A percentile compares a stretch with the other conserved stretches of the same genome.
phyloP scores from a whole-genome alignment of 2,329 filamentous ascomycete genomes.

The Epichloe gansuensis region DNA sequence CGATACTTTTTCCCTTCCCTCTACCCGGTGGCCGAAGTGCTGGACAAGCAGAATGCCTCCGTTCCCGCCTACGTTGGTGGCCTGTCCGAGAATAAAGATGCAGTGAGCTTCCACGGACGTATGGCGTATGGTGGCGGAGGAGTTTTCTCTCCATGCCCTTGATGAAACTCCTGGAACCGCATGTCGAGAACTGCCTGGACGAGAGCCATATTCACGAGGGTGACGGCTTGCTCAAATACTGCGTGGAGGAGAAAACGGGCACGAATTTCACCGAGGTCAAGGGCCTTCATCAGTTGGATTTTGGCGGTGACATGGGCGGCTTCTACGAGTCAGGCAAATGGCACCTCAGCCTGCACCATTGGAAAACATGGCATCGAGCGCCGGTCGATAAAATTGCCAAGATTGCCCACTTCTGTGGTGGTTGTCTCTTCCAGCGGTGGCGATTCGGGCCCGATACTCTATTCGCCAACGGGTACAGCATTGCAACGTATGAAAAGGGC shows the following conservation, averaged over 20 bases:
- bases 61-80: slow-evolving; percentile 42
- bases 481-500: slow-evolving; percentile 34
- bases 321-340: slow-evolving; percentile 46
- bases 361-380: slow-evolving; percentile 47
- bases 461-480: slow-evolving; percentile 48
- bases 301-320: slow-evolving; percentile 41
- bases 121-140: slow-evolving; percentile 52
- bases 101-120: slow-evolving; percentile 39
- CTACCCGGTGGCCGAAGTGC: slow-evolving; percentile 33
- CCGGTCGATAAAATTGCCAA: slow-evolving; percentile 18
- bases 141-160: slow-evolving; percentile 42
- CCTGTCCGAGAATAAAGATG: slow-evolving; percentile 42
- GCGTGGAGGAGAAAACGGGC: slow-evolving; percentile 41
- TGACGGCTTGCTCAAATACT: slow-evolving; percentile 45
- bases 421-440: slow-evolving; percentile 47
- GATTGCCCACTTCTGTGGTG: slow-evolving; percentile 34
- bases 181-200: slow-evolving; percentile 36
- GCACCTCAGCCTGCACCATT: slow-evolving; percentile 49
- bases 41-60: slow-evolving; percentile 35
- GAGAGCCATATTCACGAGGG: slow-evolving; percentile 31
- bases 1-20: slow-evolving; percentile 52
- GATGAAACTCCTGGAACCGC: slow-evolving; percentile 31
- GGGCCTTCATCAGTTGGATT: slow-evolving; percentile 45
- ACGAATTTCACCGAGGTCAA: slow-evolving; percentile 43
- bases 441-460: slow-evolving; percentile 33